phyloP scores from a whole-genome alignment of 2,329 filamentous ascomycete species.

The Gnomoniopsis smithogilvyi region DNA sequence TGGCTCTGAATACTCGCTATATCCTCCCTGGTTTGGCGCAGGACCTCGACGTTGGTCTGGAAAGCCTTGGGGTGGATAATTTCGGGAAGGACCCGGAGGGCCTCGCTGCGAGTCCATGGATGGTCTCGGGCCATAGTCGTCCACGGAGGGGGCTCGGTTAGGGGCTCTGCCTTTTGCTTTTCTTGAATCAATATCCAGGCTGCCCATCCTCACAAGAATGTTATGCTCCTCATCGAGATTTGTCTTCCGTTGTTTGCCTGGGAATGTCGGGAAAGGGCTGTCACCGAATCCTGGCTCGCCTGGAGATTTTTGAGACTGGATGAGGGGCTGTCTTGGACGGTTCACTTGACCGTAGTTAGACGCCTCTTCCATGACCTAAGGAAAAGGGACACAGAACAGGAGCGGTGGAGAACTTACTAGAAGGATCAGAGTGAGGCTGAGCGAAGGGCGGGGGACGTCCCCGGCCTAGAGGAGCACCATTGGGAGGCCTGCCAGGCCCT shows the following conservation, averaged over 20 bases:
- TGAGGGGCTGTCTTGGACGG: conserved; percentile 27
- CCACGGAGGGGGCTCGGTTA: conserved; percentile 22
- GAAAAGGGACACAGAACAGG: conserved; percentile 1
- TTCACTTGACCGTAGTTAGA: conserved; percentile 21
- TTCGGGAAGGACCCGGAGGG: conserved; percentile 30
- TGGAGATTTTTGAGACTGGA: conserved; percentile 15
- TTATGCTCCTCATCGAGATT: conserved; percentile 39
- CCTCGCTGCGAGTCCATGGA: conserved; percentile 34
- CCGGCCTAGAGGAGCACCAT: conserved; percentile 30
- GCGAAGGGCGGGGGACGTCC: conserved; percentile 38
- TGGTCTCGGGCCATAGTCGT: conserved; percentile 28
- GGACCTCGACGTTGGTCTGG: conserved; percentile 34
- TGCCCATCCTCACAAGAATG: conserved; percentile 39
- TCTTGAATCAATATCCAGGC: conserved; percentile 32
- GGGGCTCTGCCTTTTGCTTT: conserved; percentile 15
- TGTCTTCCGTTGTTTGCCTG: conserved; percentile 35
- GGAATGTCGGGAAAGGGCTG: conserved; percentile 41
- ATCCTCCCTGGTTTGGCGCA: conserved; percentile 28
- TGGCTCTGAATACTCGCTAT: conserved; percentile 36
- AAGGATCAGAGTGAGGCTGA: conserved; percentile 37
- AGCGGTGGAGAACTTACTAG: conserved; percentile 30
- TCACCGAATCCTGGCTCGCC: conserved; percentile 33
- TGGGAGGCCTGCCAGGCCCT: conserved; percentile 29
- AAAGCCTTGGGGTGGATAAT: conserved; percentile 34
- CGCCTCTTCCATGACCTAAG: conserved; percentile 7